Conservation (phyloP, 345 rosid genomes). For the Salix exigua region DNA sequence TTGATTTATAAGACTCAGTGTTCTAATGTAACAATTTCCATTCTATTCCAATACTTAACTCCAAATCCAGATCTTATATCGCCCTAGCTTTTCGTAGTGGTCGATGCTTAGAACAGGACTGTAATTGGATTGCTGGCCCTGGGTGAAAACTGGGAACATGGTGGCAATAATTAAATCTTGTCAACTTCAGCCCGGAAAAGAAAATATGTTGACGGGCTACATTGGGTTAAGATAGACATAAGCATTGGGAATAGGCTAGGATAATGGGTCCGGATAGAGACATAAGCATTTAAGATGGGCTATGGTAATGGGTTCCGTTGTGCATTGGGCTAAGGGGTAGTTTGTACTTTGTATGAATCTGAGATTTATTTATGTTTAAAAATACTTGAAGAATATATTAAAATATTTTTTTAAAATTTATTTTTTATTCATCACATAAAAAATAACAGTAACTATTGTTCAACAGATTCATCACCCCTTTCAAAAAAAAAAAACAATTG, state of each 20-base stretch:
- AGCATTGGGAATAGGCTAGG: neutral
- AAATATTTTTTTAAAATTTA: too few species aligned
- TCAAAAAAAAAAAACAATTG: conserved; percentile 23
- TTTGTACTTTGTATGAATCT: neutral
- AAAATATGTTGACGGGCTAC: neutral
- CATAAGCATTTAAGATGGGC: neutral
- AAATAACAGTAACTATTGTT: too few species aligned
- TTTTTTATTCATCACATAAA: too few species aligned
- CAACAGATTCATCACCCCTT: conserved; percentile 11
- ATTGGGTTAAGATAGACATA: neutral
- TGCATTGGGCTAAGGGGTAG: neutral
- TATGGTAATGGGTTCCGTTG: neutral
- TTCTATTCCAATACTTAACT: too few species aligned
- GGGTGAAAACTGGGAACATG: too few species aligned
- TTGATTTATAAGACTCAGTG: too few species aligned
- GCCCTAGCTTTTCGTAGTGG: too few species aligned
- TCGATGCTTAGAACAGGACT: too few species aligned
- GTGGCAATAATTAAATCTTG: neutral
- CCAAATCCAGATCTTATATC: too few species aligned
- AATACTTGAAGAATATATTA: too few species aligned
- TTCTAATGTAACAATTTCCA: too few species aligned
- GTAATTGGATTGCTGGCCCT: too few species aligned
- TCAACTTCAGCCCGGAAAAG: neutral
- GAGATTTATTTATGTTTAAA: neutral
- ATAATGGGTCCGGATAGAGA: neutral